phyloP scores from a whole-genome alignment of 192 early-diverging fungal genomes.

The Podochytrium sp. region DNA sequence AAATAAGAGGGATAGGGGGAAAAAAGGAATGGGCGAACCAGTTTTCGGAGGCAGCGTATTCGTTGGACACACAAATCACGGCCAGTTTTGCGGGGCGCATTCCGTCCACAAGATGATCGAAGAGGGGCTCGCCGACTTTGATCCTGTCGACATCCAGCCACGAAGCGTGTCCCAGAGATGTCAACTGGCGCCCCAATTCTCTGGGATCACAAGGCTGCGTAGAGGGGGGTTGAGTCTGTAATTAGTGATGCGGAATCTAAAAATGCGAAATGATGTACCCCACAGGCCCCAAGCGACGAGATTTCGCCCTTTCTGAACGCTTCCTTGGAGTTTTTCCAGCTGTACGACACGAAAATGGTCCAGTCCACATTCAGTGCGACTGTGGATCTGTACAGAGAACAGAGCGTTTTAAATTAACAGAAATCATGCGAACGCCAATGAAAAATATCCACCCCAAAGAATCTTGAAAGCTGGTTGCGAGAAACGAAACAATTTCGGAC shows the following conservation, averaged over 20 bases:
- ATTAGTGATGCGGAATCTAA: neutral
- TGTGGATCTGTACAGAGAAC: neutral
- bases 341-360: slow-evolving; percentile 23
- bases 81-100: slow-evolving; percentile 12
- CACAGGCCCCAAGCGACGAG: neutral
- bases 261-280: neutral
- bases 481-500: neutral
- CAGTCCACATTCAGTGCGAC: slow-evolving; percentile 12
- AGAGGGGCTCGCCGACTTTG: slow-evolving; percentile 10
- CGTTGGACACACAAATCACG: slow-evolving; percentile 29
- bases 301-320: slow-evolving; percentile 7
- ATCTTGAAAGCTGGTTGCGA: neutral
- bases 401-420: neutral
- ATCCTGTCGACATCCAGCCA: slow-evolving; percentile 26
- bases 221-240: neutral
- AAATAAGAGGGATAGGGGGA: too few species aligned
- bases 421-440: neutral
- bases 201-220: slow-evolving; percentile 24
- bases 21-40: too few species aligned
- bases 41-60: slow-evolving; percentile 21
- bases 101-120: slow-evolving; percentile 11
- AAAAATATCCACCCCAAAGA: neutral
- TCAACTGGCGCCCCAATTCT: slow-evolving; percentile 3
- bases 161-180: slow-evolving; percentile 5
- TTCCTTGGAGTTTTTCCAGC: slow-evolving; percentile 26